These are phyloP conservation scores for Talaromyces proteolyticus DNA, from an alignment of 495 filamentous ascomycete species.

Conservation along the genomic window DNA sequence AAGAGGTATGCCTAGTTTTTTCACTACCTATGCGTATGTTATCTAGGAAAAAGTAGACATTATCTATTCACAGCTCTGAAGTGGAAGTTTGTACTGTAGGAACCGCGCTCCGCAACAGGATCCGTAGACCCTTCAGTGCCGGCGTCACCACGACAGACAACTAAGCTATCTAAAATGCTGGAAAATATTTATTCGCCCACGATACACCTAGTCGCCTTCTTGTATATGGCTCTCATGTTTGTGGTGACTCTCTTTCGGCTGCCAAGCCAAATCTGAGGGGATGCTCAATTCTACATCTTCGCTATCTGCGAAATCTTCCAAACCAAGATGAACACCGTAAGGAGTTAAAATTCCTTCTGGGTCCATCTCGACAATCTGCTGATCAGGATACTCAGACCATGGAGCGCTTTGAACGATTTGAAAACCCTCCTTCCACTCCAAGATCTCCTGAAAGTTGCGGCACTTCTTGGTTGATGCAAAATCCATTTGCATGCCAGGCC, in stretches of 20 bases:
- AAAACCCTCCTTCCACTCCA: background rate
- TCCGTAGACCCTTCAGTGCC: background rate
- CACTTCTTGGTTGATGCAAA: background rate
- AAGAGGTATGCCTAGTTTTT: background rate
- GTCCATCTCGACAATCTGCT: background rate
- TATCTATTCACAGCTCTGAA: background rate
- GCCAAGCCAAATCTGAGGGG: background rate
- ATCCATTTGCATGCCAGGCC: background rate
- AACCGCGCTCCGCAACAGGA: background rate
- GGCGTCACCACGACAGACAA: background rate
- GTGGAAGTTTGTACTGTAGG: background rate
- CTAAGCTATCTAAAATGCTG: background rate
- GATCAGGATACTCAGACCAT: background rate
- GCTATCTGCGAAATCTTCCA: background rate
- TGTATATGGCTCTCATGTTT: background rate
- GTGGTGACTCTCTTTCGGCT: background rate
- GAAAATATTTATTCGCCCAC: background rate
- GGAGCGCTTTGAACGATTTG: background rate
- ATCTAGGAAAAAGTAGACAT: too few species aligned
- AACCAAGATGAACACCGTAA: background rate
- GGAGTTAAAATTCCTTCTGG: background rate
- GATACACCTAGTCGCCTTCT: background rate
- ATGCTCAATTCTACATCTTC: background rate
- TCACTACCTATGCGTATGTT: background rate
- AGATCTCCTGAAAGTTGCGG: background rate